Evolutionary conservation across 768 basidiomycete species (phyloP).

Genomic region (Termitomyces eurrhizus): DNA sequence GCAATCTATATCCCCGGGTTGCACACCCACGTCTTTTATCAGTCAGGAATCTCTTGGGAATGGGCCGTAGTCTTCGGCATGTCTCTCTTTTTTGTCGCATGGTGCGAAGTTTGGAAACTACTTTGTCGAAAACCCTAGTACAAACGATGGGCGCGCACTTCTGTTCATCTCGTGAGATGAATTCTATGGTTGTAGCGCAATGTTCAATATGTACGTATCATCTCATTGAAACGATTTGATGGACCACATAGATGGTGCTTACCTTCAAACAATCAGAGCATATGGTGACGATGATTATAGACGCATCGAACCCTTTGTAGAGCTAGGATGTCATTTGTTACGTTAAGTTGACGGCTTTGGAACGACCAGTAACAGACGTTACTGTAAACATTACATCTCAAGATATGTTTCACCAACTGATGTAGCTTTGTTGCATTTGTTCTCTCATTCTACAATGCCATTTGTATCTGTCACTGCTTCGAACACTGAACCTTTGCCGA

Average conservation of each 20-base stretch:
- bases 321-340: background rate
- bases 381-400: too few species aligned
- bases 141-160: constrained; percentile 21
- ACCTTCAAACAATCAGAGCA: background rate
- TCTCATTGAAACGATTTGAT: too few species aligned
- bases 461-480: too few species aligned
- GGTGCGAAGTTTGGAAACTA: constrained; percentile 38
- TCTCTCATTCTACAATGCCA: too few species aligned
- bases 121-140: constrained; percentile 24
- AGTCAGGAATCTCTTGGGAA: constrained; percentile 34
- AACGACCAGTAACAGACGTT: background rate
- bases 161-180: background rate
- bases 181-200: background rate
- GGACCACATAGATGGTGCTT: background rate
- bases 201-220: background rate
- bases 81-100: constrained; percentile 30
- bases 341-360: background rate
- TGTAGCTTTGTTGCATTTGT: too few species aligned
- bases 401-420: too few species aligned
- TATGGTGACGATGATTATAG: background rate
- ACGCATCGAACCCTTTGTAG: background rate
- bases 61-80: constrained; percentile 35
- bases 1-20: constrained; percentile 36
- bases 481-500: too few species aligned
- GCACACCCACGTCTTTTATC: constrained; percentile 34